phyloP scores from a whole-genome alignment of 1,284 basidiomycete genomes.

The Microbotryomycetes sp. region DNA sequence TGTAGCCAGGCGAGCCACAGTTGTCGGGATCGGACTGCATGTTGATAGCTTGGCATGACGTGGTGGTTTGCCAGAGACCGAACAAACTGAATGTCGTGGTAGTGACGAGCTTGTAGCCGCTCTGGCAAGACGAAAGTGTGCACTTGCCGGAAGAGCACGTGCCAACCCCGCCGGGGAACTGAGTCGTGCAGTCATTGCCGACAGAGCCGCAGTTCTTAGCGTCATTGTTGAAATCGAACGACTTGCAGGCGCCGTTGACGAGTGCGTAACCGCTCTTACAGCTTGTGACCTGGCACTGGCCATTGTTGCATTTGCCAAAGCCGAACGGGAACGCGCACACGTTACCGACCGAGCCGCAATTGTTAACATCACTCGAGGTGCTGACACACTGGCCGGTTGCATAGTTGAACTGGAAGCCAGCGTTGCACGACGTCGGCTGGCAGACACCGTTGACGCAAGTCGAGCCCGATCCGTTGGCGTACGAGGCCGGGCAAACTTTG shows the following conservation, averaged over 20 bases:
- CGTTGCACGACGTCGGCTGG: constrained; percentile 16
- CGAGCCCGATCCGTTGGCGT: constrained; percentile 1
- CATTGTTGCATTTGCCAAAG: background rate
- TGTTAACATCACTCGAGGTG: background rate
- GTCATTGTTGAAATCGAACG: constrained; percentile 6
- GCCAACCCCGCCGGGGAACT: background rate
- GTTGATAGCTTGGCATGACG: background rate
- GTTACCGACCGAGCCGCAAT: constrained; percentile 6
- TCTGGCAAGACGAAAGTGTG: background rate
- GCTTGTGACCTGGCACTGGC: constrained; percentile 5
- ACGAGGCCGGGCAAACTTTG: constrained; percentile 6
- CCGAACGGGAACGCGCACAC: background rate
- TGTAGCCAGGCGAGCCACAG: constrained; percentile 14
- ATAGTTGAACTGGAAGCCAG: constrained; percentile 9
- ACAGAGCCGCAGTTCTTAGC: constrained; percentile 13
- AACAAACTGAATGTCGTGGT: background rate
- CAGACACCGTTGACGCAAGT: constrained; percentile 12
- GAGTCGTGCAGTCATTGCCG: background rate
- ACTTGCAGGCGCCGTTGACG: constrained; percentile 1
- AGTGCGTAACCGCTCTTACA: background rate
- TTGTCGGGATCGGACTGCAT: constrained; percentile 13
- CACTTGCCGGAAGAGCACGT: background rate
- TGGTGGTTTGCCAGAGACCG: background rate
- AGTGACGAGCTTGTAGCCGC: background rate
- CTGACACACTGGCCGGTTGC: constrained; percentile 1